Evolutionary conservation across 352 stramenopile genomes (phyloP).

Genomic region (Phytopythium boreale): DNA sequence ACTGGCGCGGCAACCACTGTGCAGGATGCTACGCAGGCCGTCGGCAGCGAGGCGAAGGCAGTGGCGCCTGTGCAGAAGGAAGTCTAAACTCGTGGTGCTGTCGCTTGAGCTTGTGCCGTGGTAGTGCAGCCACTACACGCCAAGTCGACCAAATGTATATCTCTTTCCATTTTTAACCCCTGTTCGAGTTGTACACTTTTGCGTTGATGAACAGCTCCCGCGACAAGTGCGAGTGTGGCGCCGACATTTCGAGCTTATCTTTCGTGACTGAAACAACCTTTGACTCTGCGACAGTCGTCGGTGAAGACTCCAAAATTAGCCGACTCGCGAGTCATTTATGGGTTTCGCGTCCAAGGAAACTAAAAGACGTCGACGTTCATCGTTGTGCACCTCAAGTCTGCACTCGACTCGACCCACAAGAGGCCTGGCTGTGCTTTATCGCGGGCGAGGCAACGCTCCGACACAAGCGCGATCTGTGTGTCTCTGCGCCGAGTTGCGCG

Average conservation of each 20-base stretch:
- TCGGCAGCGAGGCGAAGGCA: conserved; percentile 10
- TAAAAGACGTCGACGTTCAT: background rate
- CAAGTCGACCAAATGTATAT: background rate
- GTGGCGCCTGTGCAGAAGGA: conserved; percentile 19
- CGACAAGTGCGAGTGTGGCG: too few relatives aligned
- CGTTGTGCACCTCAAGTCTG: background rate
- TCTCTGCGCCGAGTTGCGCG: background rate
- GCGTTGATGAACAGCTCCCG: background rate
- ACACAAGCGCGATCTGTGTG: background rate
- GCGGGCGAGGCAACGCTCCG: background rate
- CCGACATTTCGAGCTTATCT: too few relatives aligned
- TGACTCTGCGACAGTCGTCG: background rate
- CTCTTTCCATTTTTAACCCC: background rate
- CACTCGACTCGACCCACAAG: too few relatives aligned
- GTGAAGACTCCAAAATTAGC: background rate
- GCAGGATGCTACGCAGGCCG: too few relatives aligned
- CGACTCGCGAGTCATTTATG: background rate
- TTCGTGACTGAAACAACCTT: too few relatives aligned
- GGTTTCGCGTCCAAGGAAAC: background rate
- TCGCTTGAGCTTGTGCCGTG: background rate
- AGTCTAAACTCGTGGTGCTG: conserved; percentile 6
- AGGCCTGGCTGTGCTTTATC: background rate
- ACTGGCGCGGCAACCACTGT: background rate
- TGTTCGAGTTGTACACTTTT: background rate
- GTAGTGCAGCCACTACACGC: background rate